These are phyloP conservation scores for Pyricularia grisea DNA, from an alignment of 2,329 filamentous ascomycete species.

Conservation along the genomic window DNA sequence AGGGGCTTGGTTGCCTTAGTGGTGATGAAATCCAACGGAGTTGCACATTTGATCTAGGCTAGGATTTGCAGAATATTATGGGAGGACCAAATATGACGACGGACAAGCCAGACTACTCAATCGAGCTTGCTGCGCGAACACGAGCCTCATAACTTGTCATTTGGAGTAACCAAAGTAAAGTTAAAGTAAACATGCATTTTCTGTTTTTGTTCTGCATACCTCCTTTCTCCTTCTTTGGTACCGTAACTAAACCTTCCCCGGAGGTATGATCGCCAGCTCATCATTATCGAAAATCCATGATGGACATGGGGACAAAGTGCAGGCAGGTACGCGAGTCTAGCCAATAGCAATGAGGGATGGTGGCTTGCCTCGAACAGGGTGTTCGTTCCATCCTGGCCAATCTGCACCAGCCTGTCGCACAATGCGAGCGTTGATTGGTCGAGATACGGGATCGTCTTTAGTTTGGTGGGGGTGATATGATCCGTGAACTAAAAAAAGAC, in stretches of 20 bases:
- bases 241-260: neutral
- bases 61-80: neutral
- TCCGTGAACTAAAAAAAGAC: neutral
- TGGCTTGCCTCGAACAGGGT: neutral
- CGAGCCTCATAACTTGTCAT: neutral
- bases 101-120: neutral
- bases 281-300: neutral
- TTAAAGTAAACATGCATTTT: neutral
- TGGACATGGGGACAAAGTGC: neutral
- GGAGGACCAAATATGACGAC: neutral
- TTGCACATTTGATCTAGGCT: neutral
- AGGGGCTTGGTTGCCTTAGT: neutral
- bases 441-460: neutral
- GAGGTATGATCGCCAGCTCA: neutral
- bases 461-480: neutral
- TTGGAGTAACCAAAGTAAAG: neutral
- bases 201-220: neutral
- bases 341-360: neutral
- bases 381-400: neutral
- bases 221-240: neutral
- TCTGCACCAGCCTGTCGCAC: neutral
- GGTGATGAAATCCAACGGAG: neutral
- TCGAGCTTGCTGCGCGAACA: neutral
- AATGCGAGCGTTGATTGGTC: neutral
- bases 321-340: neutral